A percentile compares a stretch with the other conserved stretches of the same genome.
phyloP scores from a whole-genome alignment of 2,329 filamentous ascomycete genomes.

The Fusarium phyllophilum region DNA sequence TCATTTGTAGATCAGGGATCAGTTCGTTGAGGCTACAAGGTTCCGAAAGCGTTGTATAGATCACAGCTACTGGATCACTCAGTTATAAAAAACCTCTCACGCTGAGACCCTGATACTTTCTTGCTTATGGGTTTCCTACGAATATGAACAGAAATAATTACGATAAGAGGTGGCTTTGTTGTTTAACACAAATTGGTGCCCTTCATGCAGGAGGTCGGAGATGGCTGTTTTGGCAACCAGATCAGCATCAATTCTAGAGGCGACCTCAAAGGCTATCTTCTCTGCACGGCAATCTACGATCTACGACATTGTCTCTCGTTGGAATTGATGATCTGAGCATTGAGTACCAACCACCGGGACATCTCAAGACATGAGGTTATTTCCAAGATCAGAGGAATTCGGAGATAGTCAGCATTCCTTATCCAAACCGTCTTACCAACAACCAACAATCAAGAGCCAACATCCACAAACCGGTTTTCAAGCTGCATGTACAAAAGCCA shows the following conservation, averaged over 20 bases:
- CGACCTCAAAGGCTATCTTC: too few relatives aligned
- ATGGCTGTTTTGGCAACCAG: not conserved
- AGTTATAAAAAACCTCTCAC: not conserved
- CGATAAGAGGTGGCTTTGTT: too few relatives aligned
- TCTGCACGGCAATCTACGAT: too few relatives aligned
- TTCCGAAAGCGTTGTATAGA: not conserved
- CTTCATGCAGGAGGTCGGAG: not conserved
- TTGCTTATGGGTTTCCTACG: accelerated
- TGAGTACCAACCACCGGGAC: too few relatives aligned
- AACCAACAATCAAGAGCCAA: not conserved
- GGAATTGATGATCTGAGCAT: not conserved
- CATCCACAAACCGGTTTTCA: too few relatives aligned
- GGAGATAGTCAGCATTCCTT: not conserved
- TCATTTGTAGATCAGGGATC: not conserved
- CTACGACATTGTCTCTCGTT: too few relatives aligned
- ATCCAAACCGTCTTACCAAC: not conserved
- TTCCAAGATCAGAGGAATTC: not conserved
- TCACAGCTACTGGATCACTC: not conserved
- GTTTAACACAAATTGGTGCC: too few relatives aligned
- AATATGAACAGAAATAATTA: not conserved
- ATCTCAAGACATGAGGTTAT: not conserved
- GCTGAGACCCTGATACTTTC: accelerated
- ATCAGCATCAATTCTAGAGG: not conserved
- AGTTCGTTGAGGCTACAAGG: not conserved
- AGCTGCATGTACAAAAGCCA: not conserved